Conservation (phyloP, 2,329 filamentous ascomycete genomes). For the Talaromyces sp. region DNA sequence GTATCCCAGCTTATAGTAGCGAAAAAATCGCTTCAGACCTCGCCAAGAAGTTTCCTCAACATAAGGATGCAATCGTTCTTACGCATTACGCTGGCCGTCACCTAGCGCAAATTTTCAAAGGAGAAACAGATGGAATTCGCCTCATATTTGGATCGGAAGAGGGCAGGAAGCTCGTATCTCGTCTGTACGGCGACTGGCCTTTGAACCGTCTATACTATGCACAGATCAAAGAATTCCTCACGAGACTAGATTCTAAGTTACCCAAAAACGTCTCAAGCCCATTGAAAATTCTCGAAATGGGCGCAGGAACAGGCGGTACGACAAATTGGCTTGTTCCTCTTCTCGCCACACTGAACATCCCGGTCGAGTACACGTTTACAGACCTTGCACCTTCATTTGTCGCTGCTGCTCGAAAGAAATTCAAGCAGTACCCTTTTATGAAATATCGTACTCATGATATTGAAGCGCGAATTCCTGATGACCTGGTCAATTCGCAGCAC, state of each 20-base stretch:
- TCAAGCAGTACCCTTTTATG: conserved; percentile 30
- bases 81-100: conserved; percentile 30
- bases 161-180: conserved; percentile 29
- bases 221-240: conserved; percentile 23
- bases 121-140: conserved; percentile 33
- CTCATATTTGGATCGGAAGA: conserved; percentile 38
- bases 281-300: conserved; percentile 9
- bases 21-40: neutral
- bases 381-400: conserved; percentile 38
- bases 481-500: conserved; percentile 13
- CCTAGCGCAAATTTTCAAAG: conserved; percentile 40
- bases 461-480: conserved; percentile 24
- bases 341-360: conserved; percentile 21
- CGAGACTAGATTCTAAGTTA: neutral
- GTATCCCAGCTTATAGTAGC: neutral
- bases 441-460: conserved; percentile 30
- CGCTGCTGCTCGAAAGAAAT: conserved; percentile 29
- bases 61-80: conserved; percentile 33
- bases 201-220: conserved; percentile 22
- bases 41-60: conserved; percentile 10
- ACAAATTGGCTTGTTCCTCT: neutral
- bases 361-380: conserved; percentile 39
- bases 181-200: conserved; percentile 34
- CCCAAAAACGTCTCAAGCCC: neutral
- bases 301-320: conserved; percentile 13